phyloP scores from a whole-genome alignment of 257 asterid genomes.

The Solanum sejunctum region DNA sequence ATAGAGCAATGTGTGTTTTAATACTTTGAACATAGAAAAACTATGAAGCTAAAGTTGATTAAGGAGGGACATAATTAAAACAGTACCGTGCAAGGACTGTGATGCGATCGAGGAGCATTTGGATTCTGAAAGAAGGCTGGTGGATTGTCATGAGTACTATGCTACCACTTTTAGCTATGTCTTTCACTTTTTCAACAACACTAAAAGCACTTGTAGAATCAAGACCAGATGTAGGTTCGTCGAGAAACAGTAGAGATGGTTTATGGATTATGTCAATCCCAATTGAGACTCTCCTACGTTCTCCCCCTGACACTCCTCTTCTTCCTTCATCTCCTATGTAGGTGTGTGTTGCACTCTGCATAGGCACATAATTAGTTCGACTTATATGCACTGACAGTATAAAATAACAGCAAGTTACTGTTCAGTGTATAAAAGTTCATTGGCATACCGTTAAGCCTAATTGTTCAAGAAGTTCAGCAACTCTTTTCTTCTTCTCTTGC shows the following conservation, averaged over 20 bases:
- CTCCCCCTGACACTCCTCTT: constrained; percentile 83
- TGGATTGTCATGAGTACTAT: constrained; percentile 78
- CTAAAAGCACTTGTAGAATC: constrained; percentile 83
- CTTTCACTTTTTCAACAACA: constrained; percentile 76
- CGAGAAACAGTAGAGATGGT: constrained; percentile 75
- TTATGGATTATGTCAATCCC: constrained; percentile 84
- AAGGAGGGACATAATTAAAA: neutral
- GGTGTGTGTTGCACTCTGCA: constrained; percentile 62
- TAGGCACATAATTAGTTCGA: neutral
- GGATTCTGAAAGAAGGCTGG: constrained; percentile 81
- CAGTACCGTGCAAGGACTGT: constrained; percentile 64
- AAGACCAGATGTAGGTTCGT: constrained; percentile 84
- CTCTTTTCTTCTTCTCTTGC: constrained; percentile 62
- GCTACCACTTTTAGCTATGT: constrained; percentile 69
- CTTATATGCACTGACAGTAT: no score
- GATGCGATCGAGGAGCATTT: constrained; percentile 65
- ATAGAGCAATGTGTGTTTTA: neutral
- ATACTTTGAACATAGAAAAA: neutral
- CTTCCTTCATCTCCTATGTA: constrained; percentile 74
- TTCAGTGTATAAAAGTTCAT: no score
- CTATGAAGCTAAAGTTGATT: neutral
- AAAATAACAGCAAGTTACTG: no score
- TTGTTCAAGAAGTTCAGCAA: constrained; percentile 58
- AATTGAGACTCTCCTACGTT: constrained; percentile 68
- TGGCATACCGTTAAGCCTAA: constrained; percentile 58